phyloP scores from a whole-genome alignment of 1,284 basidiomycete genomes.

The Austroboletus olivaceoglutinosus region DNA sequence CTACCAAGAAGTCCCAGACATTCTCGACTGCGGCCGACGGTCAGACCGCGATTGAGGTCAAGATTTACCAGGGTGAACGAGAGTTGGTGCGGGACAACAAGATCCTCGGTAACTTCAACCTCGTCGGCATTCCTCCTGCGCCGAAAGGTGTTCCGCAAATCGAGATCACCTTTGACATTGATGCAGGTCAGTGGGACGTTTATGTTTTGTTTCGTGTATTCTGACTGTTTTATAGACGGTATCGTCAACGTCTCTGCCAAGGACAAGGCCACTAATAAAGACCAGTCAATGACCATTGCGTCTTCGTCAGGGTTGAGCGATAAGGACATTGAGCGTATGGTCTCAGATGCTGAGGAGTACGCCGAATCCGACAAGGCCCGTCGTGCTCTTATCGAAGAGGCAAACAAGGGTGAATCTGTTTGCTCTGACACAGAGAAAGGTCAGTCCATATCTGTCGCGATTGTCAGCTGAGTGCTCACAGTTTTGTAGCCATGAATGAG shows the following conservation, averaged over 20 bases:
- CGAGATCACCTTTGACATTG: conserved; percentile 98
- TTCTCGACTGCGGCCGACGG: conserved; percentile 98
- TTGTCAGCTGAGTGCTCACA: conserved; percentile 2
- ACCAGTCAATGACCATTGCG: conserved; percentile 96
- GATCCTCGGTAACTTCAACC: conserved; percentile 99
- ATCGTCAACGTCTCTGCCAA: conserved; percentile 97
- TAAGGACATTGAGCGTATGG: conserved; percentile 98
- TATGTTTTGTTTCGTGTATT: background rate
- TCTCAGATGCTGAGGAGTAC: conserved; percentile 90
- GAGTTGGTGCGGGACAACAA: conserved; percentile 98
- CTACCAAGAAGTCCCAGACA: conserved; percentile 98
- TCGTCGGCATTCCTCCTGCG: conserved; percentile 95
- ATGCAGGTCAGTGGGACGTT: conserved; percentile 65
- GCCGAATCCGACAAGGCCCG: conserved; percentile 91
- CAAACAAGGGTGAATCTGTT: conserved; percentile 96
- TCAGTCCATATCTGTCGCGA: conserved; percentile 31
- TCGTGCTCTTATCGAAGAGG: conserved; percentile 89
- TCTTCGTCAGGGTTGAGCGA: conserved; percentile 96
- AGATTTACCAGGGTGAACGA: conserved; percentile 98
- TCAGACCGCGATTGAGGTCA: conserved; percentile 95
- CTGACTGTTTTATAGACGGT: conserved; percentile 55
- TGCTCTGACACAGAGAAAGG: conserved; percentile 95
- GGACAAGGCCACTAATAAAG: conserved; percentile 97
- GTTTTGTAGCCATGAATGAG: conserved; percentile 78
- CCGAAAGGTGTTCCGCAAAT: conserved; percentile 99